Evolutionary conservation across 2,329 filamentous ascomycete species (phyloP).

Genomic region (Fusarium luffae): DNA sequence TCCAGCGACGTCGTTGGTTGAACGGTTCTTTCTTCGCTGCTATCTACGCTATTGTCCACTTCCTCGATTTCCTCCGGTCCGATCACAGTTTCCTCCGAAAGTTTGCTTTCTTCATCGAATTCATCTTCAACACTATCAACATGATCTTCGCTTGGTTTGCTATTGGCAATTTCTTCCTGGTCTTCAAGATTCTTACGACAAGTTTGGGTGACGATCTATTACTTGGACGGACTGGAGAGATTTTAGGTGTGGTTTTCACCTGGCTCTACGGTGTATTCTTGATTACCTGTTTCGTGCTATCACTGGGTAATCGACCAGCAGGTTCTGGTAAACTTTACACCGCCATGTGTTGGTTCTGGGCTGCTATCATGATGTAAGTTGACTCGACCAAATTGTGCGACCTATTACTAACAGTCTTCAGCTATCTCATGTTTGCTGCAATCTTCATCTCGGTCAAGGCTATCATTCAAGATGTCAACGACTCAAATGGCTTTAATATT

Average conservation of each 20-base stretch:
- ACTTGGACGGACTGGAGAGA: slow-evolving; percentile 79
- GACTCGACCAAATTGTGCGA: background rate
- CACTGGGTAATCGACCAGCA: slow-evolving; percentile 92
- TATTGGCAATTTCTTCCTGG: slow-evolving; percentile 98
- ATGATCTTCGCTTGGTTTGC: slow-evolving; percentile 99
- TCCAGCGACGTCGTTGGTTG: slow-evolving; percentile 95
- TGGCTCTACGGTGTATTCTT: slow-evolving; percentile 95
- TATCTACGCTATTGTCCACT: slow-evolving; percentile 93
- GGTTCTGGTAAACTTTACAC: slow-evolving; percentile 95
- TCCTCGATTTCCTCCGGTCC: slow-evolving; percentile 94
- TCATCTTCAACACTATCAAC: slow-evolving; percentile 92
- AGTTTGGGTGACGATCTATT: slow-evolving; percentile 78
- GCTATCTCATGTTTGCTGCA: slow-evolving; percentile 93
- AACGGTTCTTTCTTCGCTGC: slow-evolving; percentile 99
- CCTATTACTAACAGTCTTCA: slow-evolving; percentile 49
- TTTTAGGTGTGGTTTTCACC: slow-evolving; percentile 90
- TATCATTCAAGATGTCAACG: slow-evolving; percentile 75
- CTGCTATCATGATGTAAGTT: slow-evolving; percentile 86
- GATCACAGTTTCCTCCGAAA: slow-evolving; percentile 90
- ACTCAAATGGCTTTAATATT: slow-evolving; percentile 73
- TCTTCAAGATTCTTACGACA: slow-evolving; percentile 95
- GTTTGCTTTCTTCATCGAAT: slow-evolving; percentile 90
- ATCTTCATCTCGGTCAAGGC: slow-evolving; percentile 92
- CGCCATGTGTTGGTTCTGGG: slow-evolving; percentile 99
- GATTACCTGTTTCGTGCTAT: slow-evolving; percentile 93